Evolutionary conservation across 2,329 filamentous ascomycete species (phyloP).

Genomic region (Sclerotinia nivalis): DNA sequence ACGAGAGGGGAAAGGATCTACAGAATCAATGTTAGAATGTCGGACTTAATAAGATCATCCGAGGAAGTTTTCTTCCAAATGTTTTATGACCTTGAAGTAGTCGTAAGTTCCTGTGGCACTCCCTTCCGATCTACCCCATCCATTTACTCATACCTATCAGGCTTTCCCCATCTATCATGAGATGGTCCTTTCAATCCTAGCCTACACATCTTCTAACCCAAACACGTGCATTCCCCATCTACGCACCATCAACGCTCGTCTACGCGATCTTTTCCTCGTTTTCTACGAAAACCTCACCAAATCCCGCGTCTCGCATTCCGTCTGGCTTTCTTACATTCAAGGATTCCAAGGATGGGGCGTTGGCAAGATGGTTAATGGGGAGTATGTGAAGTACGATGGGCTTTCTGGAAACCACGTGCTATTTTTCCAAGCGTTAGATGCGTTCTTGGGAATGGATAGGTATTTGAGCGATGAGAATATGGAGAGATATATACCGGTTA

Average conservation of each 20-base stretch:
- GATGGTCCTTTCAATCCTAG: constrained; percentile 7
- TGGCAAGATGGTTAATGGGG: neutral
- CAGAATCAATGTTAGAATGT: constrained; percentile 17
- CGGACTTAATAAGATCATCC: constrained; percentile 13
- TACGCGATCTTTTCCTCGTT: constrained; percentile 14
- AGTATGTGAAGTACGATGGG: constrained; percentile 19
- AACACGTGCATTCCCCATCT: neutral
- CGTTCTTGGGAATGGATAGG: neutral
- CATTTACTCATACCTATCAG: neutral
- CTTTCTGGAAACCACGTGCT: constrained; percentile 20
- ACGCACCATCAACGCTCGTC: neutral
- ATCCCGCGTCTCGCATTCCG: neutral
- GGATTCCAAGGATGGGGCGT: constrained; percentile 21
- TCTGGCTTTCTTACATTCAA: constrained; percentile 20
- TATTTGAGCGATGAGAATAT: constrained; percentile 7
- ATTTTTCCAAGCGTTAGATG: constrained; percentile 20
- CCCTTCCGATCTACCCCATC: neutral
- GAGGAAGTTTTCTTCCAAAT: constrained; percentile 22
- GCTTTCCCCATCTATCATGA: constrained; percentile 21
- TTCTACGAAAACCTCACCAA: constrained; percentile 21
- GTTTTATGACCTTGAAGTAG: constrained; percentile 23
- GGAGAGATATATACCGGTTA: neutral
- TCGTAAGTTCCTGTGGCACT: neutral
- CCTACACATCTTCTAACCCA: neutral
- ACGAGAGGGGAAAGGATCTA: constrained; percentile 14